Percentiles rank a stretch among this genome's conserved stretches.
Evolutionary conservation across 1,284 basidiomycete species (phyloP).

Genomic region (Lentinus polychrous): DNA sequence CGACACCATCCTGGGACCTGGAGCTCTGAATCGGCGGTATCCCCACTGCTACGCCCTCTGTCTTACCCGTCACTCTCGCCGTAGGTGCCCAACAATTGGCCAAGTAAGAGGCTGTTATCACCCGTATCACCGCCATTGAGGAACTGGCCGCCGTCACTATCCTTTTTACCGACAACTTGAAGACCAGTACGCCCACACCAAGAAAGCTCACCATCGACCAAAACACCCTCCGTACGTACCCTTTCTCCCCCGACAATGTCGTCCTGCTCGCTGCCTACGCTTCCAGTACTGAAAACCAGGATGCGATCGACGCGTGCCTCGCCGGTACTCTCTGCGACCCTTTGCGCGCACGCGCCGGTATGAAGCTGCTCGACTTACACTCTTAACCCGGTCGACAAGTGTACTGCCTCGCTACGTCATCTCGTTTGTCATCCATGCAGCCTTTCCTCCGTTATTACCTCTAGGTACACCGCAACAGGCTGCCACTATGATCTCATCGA

Average conservation of each 20-base stretch:
- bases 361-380: conserved; percentile 97
- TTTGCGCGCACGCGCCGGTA: conserved; percentile 77
- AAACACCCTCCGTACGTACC: conserved; percentile 88
- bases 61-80: conserved; percentile 92
- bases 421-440: no score
- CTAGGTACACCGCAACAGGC: no score
- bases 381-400: conserved; percentile 99
- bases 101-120: conserved; percentile 98
- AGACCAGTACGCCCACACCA: conserved; percentile 96
- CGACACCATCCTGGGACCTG: conserved; percentile 90
- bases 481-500: no score
- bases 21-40: conserved; percentile 98
- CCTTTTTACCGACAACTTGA: conserved; percentile 92
- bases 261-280: conserved; percentile 92
- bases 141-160: conserved; percentile 97
- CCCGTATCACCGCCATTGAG: conserved; percentile 97
- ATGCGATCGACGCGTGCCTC: conserved; percentile 91
- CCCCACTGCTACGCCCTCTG: conserved; percentile 97
- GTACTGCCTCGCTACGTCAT: no score
- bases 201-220: conserved; percentile 99
- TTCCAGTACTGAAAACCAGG: conserved; percentile 98
- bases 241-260: conserved; percentile 86
- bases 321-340: conserved; percentile 76
- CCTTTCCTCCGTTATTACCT: no score
- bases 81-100: conserved; percentile 97